These are phyloP conservation scores for Neofusicoccum parvum DNA, from an alignment of 2,329 filamentous ascomycete genomes.

Conservation along the genomic window DNA sequence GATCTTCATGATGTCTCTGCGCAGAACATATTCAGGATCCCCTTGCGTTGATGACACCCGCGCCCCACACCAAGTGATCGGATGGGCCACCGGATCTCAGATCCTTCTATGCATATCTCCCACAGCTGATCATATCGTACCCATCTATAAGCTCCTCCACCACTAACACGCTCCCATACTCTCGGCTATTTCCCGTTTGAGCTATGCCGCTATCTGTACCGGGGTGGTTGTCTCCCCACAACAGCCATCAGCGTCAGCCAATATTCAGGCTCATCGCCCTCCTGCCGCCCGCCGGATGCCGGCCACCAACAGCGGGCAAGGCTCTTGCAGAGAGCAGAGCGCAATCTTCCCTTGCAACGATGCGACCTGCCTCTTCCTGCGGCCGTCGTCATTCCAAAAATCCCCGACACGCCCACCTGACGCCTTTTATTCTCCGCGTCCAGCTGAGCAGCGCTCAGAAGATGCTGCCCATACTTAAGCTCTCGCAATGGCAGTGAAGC, in stretches of 20 bases:
- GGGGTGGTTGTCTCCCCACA: not conserved
- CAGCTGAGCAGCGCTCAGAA: not conserved
- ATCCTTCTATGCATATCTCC: not conserved
- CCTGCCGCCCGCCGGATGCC: not conserved
- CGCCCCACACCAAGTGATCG: not conserved
- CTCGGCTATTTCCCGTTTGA: not conserved
- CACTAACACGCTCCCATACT: not conserved
- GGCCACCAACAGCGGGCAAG: not conserved
- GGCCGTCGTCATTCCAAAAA: not conserved
- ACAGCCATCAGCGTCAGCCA: not conserved
- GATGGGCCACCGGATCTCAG: not conserved
- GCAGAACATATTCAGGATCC: too few relatives aligned
- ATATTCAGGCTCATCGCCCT: not conserved
- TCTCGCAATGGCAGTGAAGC: not conserved
- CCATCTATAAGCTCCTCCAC: not conserved
- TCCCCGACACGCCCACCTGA: not conserved
- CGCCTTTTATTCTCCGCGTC: too few relatives aligned
- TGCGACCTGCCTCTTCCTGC: too few relatives aligned
- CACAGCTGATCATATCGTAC: not conserved
- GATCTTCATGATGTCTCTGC: too few relatives aligned
- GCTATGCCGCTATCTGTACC: not conserved
- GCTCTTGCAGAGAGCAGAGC: too few relatives aligned
- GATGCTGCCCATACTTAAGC: not conserved
- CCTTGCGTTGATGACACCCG: too few relatives aligned
- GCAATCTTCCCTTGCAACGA: too few relatives aligned